Evolutionary conservation across 352 stramenopile genomes (phyloP).

Genomic region (Phytophthora citricola): DNA sequence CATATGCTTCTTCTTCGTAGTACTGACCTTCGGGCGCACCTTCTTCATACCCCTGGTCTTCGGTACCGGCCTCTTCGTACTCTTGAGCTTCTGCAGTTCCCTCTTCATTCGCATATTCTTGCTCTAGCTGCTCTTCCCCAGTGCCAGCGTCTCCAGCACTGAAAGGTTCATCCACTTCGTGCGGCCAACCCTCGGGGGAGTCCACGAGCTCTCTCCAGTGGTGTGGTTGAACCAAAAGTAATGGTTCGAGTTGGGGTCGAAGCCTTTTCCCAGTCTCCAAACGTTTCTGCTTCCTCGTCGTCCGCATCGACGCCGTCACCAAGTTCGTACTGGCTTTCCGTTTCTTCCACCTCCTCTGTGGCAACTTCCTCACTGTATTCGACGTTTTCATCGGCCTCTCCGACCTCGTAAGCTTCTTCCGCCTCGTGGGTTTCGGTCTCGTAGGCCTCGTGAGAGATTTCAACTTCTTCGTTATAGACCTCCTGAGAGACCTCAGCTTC

Average conservation of each 20-base stretch:
- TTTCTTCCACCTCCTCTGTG: constrained; percentile 12
- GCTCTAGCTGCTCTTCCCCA: constrained; percentile 23
- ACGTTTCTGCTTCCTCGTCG: constrained; percentile 79
- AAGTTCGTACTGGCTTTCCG: constrained; percentile 34
- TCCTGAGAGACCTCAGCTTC: constrained; percentile 1
- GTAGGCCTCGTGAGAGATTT: constrained; percentile 7
- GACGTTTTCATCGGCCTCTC: constrained; percentile 11
- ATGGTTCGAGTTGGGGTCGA: constrained; percentile 81
- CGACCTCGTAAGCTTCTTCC: constrained; percentile 18
- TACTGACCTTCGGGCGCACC: constrained; percentile 11
- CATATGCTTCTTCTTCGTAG: constrained; percentile 21
- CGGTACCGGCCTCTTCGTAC: constrained; percentile 10
- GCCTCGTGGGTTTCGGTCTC: constrained; percentile 9
- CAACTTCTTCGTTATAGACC: constrained; percentile 7
- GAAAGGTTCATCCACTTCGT: constrained; percentile 71
- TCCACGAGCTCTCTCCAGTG: constrained; percentile 83
- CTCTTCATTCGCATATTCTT: constrained; percentile 15
- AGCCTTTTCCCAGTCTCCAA: constrained; percentile 88
- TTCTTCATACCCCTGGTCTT: constrained; percentile 20
- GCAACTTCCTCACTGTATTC: constrained; percentile 12
- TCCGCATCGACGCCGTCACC: constrained; percentile 60
- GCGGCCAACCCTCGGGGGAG: constrained; percentile 79
- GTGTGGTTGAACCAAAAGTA: constrained; percentile 92
- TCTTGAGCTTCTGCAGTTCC: constrained; percentile 14
- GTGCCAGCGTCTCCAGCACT: constrained; percentile 42